These are phyloP conservation scores for Fragaria nilgerrensis DNA, from an alignment of 306 rosid species.

Conservation along the genomic window DNA sequence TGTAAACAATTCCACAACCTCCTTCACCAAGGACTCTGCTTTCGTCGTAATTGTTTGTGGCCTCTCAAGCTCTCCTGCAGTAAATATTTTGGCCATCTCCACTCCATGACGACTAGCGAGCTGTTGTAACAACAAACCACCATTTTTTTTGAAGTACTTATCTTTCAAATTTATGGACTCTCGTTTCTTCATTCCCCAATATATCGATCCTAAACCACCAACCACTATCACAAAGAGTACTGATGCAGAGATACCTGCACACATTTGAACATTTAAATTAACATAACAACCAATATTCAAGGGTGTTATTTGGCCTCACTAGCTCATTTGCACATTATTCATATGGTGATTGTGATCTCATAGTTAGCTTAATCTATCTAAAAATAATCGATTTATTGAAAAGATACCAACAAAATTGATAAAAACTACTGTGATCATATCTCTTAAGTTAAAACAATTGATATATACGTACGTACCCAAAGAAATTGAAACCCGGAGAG, in stretches of 20 bases:
- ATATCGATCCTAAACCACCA: neutral
- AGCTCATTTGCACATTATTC: no score
- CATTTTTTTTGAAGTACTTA: neutral
- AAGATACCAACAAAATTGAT: no score
- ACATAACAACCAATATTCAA: no score
- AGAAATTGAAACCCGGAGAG: neutral
- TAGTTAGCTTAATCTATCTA: no score
- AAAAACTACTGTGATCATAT: no score
- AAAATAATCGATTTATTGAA: no score
- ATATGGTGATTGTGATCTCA: no score
- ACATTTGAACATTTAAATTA: neutral
- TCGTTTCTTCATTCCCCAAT: conserved; percentile 5
- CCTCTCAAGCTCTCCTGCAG: no score
- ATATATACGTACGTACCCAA: neutral
- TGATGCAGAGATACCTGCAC: neutral
- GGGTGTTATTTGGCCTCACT: no score
- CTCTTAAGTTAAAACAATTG: neutral
- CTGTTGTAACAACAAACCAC: neutral
- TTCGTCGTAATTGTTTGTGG: no score
- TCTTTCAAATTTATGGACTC: neutral
- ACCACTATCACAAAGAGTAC: neutral
- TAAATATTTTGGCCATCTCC: neutral
- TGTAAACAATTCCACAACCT: conserved; percentile 18
- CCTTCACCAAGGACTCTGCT: conserved; percentile 6
- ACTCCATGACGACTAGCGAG: neutral